These are phyloP conservation scores for Cladosporium phlei DNA, from an alignment of 2,329 filamentous ascomycete species.

Conservation along the genomic window DNA sequence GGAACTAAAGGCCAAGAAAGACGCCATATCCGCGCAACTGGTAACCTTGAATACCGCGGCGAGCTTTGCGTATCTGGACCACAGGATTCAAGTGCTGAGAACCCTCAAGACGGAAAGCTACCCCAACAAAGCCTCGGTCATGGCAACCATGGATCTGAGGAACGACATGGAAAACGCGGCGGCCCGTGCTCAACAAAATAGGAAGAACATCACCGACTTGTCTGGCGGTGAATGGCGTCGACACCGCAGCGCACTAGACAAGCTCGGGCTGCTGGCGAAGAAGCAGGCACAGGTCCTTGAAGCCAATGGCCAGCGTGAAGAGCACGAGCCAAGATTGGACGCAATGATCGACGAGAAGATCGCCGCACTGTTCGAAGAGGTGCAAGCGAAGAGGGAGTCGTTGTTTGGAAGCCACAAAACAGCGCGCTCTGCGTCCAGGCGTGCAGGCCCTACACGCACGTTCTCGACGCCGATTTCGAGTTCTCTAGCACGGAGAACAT, in stretches of 20 bases:
- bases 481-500: no score
- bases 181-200: neutral
- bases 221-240: neutral
- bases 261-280: neutral
- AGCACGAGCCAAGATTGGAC: neutral
- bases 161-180: neutral
- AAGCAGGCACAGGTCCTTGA: neutral
- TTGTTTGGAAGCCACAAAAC: neutral
- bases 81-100: neutral
- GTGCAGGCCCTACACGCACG: neutral
- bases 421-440: neutral
- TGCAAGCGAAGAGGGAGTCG: neutral
- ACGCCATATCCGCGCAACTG: neutral
- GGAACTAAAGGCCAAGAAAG: neutral
- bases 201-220: no score
- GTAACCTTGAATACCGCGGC: neutral
- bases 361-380: neutral
- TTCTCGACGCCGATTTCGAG: no score
- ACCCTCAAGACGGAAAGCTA: neutral
- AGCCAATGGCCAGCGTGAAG: neutral
- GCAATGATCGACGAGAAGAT: neutral
- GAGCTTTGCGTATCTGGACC: neutral
- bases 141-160: neutral
- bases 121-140: neutral
- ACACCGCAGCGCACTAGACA: neutral